These are phyloP conservation scores for Pseudoscleropodium purum DNA, from an alignment of 225 moss, liverwort and hornwort species.

Conservation along the genomic window DNA sequence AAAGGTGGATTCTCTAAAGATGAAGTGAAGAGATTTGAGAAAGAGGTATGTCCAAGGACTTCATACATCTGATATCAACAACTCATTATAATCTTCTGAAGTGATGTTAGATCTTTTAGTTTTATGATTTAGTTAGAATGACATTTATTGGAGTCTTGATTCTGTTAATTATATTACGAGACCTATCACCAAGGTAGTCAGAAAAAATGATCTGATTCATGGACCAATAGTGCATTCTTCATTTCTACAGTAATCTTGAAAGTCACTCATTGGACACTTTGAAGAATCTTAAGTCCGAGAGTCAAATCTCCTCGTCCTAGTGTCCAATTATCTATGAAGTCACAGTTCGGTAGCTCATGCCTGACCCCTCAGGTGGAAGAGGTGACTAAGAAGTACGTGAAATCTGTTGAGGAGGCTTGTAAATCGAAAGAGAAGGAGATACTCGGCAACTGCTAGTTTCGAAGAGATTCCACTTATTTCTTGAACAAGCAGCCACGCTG, in stretches of 20 bases:
- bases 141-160: not conserved
- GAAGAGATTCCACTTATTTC: not conserved
- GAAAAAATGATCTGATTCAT: not conserved
- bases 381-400: conserved; percentile 68
- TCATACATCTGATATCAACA: not conserved
- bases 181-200: not conserved
- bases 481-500: not conserved
- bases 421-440: conserved; percentile 79
- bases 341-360: not conserved
- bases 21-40: conserved; percentile 71
- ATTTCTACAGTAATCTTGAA: not conserved
- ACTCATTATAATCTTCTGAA: not conserved
- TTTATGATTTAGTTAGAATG: not conserved
- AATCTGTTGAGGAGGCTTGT: conserved; percentile 60
- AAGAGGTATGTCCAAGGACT: conserved; percentile 39
- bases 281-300: not conserved
- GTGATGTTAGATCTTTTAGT: not conserved
- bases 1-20: conserved; percentile 66
- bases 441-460: conserved; percentile 8
- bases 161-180: not conserved
- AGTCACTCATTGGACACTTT: not conserved
- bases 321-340: not conserved
- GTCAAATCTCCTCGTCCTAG: not conserved
- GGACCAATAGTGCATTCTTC: not conserved
- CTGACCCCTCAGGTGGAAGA: conserved; percentile 56